phyloP scores from a whole-genome alignment of 1,139 yeast species.

The Waltiozyma sp. region DNA sequence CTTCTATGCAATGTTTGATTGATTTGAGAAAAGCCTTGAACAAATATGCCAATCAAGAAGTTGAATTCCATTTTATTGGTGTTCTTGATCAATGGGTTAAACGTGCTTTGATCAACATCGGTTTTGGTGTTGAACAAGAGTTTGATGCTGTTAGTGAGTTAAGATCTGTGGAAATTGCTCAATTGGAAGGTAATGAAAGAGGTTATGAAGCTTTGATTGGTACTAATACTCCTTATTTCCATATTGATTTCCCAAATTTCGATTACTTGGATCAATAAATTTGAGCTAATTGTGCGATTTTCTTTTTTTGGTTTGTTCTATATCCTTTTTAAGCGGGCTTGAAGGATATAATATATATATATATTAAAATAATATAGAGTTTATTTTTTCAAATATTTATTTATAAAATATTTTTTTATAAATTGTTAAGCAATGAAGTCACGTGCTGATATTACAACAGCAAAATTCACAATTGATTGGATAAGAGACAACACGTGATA shows the following conservation, averaged over 20 bases:
- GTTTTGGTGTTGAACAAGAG: slow-evolving; percentile 58
- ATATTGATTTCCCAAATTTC: slow-evolving; percentile 75
- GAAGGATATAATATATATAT: no score
- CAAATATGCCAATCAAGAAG: slow-evolving; percentile 70
- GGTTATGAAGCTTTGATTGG: slow-evolving; percentile 39
- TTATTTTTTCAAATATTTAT: no score
- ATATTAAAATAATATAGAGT: no score
- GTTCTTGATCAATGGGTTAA: slow-evolving; percentile 80
- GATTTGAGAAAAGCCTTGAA: slow-evolving; percentile 68
- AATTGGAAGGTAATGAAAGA: slow-evolving; percentile 15
- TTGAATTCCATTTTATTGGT: slow-evolving; percentile 85
- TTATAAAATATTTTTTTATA: no score
- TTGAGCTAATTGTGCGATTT: no score
- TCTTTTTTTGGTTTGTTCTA: no score
- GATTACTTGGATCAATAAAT: slow-evolving; percentile 19
- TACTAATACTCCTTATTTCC: slow-evolving; percentile 78
- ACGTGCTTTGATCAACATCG: slow-evolving; percentile 63
- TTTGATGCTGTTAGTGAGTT: slow-evolving; percentile 18
- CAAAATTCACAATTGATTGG: no score
- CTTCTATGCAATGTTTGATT: slow-evolving; percentile 67
- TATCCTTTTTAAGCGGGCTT: no score
- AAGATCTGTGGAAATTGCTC: slow-evolving; percentile 20
- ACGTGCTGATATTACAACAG: no score
- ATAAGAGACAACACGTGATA: no score
- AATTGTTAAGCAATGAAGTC: no score